A percentile compares a stretch with the other conserved stretches of the same genome.
phyloP scores from a whole-genome alignment of 305 asterid genomes.

The Rubia occidens region DNA sequence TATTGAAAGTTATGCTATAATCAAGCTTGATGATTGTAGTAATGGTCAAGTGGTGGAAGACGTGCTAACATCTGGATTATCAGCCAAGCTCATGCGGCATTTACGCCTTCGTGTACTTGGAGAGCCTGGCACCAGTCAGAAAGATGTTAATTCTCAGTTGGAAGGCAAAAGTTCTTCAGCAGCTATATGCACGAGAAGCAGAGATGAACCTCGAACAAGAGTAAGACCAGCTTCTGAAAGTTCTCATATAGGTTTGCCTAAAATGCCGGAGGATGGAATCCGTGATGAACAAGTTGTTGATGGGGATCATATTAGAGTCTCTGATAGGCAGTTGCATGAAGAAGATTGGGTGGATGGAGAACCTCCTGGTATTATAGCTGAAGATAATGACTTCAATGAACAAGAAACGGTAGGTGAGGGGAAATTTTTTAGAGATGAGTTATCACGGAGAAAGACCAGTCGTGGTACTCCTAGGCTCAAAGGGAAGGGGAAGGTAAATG shows the following conservation, averaged over 20 bases:
- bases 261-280: conserved; percentile 35
- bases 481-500: conserved; percentile 61
- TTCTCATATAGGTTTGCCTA: conserved; percentile 47
- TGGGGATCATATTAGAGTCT: conserved; percentile 43
- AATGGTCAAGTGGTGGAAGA: conserved; percentile 93
- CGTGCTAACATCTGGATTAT: conserved; percentile 80
- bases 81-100: conserved; percentile 86
- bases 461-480: conserved; percentile 53
- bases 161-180: conserved; percentile 47
- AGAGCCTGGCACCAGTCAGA: conserved; percentile 54
- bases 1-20: conserved; percentile 13
- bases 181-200: conserved; percentile 36
- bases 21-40: conserved; percentile 37
- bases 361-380: conserved; percentile 37
- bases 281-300: conserved; percentile 35
- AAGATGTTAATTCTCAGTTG: conserved; percentile 40
- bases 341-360: conserved; percentile 62
- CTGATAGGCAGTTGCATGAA: conserved; percentile 39
- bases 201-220: conserved; percentile 73
- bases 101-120: conserved; percentile 76
- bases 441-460: conserved; percentile 50
- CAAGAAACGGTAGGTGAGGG: conserved; percentile 62
- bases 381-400: conserved; percentile 39
- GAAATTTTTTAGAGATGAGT: conserved; percentile 57
- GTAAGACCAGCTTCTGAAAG: conserved; percentile 43